Percentiles rank a stretch among this genome's conserved stretches.
Evolutionary conservation across 352 stramenopile species (phyloP).

Genomic region (Globisporangium cystogenes): DNA sequence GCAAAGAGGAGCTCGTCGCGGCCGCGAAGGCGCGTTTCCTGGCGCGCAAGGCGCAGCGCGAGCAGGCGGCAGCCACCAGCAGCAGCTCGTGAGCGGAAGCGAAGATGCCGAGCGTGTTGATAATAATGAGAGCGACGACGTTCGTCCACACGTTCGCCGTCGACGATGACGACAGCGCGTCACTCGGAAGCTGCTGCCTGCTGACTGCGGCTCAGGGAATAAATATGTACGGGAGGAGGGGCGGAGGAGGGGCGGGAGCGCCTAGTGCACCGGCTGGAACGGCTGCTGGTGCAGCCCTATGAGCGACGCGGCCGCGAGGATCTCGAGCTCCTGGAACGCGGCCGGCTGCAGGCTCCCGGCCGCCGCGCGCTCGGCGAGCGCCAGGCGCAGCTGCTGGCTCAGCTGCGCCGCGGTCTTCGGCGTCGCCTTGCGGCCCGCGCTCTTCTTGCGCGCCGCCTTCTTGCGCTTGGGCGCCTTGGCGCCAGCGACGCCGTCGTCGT

Average conservation of each 20-base stretch:
- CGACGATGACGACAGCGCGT: too few relatives aligned
- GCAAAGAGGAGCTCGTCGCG: slow-evolving; percentile 72
- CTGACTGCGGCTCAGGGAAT: slow-evolving; percentile 8
- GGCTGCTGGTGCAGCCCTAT: slow-evolving; percentile 68
- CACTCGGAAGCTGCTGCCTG: neutral
- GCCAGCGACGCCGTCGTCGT: neutral
- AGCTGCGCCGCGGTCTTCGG: slow-evolving; percentile 20
- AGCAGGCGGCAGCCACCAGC: neutral
- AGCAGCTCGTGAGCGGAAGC: neutral
- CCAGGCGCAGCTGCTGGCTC: slow-evolving; percentile 31
- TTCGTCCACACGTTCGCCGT: too few relatives aligned
- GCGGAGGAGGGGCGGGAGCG: neutral
- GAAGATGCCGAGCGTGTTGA: too few relatives aligned
- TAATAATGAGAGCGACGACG: neutral
- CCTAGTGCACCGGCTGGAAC: slow-evolving; percentile 71
- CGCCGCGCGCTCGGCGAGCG: slow-evolving; percentile 12
- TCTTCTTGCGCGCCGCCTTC: slow-evolving; percentile 38
- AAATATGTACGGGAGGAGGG: slow-evolving; percentile 10
- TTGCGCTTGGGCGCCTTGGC: slow-evolving; percentile 25
- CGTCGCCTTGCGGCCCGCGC: slow-evolving; percentile 9
- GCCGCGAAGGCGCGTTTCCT: slow-evolving; percentile 80
- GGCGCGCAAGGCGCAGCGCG: slow-evolving; percentile 68
- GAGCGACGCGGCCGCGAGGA: slow-evolving; percentile 68
- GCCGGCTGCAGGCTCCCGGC: slow-evolving; percentile 7
- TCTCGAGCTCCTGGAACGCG: slow-evolving; percentile 66